Base-by-base conservation (phyloP, 2,329 filamentous ascomycete genomes). In the Ophiostoma perfectum region DNA sequence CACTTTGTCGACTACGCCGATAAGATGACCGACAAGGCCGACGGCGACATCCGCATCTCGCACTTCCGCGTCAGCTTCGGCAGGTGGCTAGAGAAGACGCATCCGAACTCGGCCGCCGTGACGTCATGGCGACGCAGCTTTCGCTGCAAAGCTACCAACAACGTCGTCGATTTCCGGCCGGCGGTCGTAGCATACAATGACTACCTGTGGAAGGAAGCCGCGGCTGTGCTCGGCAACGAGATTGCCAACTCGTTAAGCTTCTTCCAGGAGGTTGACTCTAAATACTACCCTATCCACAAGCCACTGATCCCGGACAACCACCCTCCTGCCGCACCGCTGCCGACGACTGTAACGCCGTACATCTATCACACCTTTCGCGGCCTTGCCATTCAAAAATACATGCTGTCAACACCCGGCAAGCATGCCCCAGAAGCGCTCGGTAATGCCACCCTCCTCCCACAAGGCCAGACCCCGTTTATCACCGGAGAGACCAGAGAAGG, bases 271-370 rank as follows among this genome's bases (percentile, higher is more conserved):
- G 75, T 82, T 0, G 0, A 1, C 0, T 47, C 14, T 12, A 2
- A 7, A 0, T 68, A 66, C 12, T 70, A 69, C 45, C 47, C 49
- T 16, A 9, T 12, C 0, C 62, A 69, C 18, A 7, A 14, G 14
- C 9, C 58, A 9, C 36, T 8, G 1, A 8, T 60, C 5, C 63
- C 69, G 1, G 14, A 4, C 6, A 64, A 38, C 14, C 64, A 36
- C 18, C 58, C 62, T 42, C 1, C 39, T 39, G 7, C 27, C 5
- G n/a, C 14, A 27, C 68, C 68, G 2, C 45, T 75, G 0, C 75
- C 75, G 3, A 94, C 91, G 0, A 77, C 91, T 0, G 88, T 93
- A 0, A 94, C 92, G 0, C 85, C 88, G 0, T 91, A 89, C 68
- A 84, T 90, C 0, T 83, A 86, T 70, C 74, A 84, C 3, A 85